Base-by-base conservation (phyloP, 2,329 filamentous ascomycete species). In the Aspergillus flavus region DNA sequence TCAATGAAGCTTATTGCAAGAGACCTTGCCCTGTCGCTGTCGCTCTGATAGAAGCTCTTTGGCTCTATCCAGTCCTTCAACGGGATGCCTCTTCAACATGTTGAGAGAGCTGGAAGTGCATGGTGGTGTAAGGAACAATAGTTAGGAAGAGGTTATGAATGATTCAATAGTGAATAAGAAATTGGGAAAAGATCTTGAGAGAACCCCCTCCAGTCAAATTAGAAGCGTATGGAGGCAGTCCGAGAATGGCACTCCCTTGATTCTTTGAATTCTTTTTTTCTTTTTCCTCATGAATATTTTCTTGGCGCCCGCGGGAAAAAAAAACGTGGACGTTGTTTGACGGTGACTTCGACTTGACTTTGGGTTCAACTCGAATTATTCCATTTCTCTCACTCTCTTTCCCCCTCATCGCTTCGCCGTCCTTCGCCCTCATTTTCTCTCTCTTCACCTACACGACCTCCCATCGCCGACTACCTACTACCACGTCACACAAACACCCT, bases 291-390 rank as follows among this genome's bases (percentile, higher is more conserved):
- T 21, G 23, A 34, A 57, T 32, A 45, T 45, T 62, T 41, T 62
- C 58, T 59, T 59, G 58, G 58, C 58, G 26, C 48, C 46, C 46
- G 57, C 36, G 34, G 30, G n/a, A 43, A 34, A 53, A 58, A 59
- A 58, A 59, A 53, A 59, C 45, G 57, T 59, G 57, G 57, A 52
- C 43, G 32, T 59, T 59, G 57, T 53, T 59, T 32, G 34, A 59
- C 57, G 48, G 58, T 36, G 48, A 59, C 58, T 53, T 54, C 48
- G 57, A 36, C 52, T 55, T 39, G 58, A 45, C 58, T 54, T 59
- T 39, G 30, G 58, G 48, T 53, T 59, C 48, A 59, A 41, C 30
- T 54, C 12, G 34, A 48, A 23, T 43, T n/a, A 12, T 41, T 34
- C 45, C 19, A 39, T 39, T 55, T 39, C 34, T 36, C n/a, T 55